A percentile compares a stretch with the other conserved stretches of the same genome.
phyloP scores from a whole-genome alignment of 345 rosid genomes.

The Punica granatum region DNA sequence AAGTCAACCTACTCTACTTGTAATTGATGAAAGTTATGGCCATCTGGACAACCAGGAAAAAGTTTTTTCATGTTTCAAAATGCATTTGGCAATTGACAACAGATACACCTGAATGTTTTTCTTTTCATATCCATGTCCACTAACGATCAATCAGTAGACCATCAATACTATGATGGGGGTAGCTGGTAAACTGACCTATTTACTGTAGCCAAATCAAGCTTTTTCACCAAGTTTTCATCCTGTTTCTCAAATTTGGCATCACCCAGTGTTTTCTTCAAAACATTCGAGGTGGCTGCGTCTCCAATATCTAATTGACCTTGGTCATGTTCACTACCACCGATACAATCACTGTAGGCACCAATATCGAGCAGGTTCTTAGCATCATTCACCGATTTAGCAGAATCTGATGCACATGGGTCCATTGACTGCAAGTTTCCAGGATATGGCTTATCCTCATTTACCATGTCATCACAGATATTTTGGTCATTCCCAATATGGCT shows the following conservation, averaged over 20 bases:
- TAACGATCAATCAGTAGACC: too few species aligned
- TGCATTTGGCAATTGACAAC: background rate
- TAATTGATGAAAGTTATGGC: too few species aligned
- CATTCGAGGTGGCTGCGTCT: slow-evolving; percentile 14
- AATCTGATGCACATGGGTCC: background rate
- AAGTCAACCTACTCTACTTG: background rate
- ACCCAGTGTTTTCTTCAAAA: slow-evolving; percentile 16
- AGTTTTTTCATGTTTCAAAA: too few species aligned
- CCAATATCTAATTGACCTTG: slow-evolving; percentile 15
- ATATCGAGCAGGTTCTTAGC: slow-evolving; percentile 21
- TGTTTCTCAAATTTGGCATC: slow-evolving; percentile 8
- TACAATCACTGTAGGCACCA: slow-evolving; percentile 15
- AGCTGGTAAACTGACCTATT: slow-evolving; percentile 32
- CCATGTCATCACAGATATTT: slow-evolving; percentile 10
- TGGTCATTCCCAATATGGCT: slow-evolving; percentile 18
- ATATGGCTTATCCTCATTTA: slow-evolving; percentile 1
- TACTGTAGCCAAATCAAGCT: slow-evolving; percentile 19
- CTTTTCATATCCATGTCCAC: background rate
- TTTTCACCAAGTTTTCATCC: slow-evolving; percentile 20
- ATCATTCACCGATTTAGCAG: slow-evolving; percentile 14
- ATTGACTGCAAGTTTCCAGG: background rate
- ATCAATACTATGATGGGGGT: too few species aligned
- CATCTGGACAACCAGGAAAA: background rate
- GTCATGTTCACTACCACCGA: slow-evolving; percentile 11
- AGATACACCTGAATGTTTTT: background rate